A percentile compares a stretch with the other conserved stretches of the same genome.
phyloP scores from a whole-genome alignment of 768 basidiomycete genomes.

The Sarcodon aspratus region DNA sequence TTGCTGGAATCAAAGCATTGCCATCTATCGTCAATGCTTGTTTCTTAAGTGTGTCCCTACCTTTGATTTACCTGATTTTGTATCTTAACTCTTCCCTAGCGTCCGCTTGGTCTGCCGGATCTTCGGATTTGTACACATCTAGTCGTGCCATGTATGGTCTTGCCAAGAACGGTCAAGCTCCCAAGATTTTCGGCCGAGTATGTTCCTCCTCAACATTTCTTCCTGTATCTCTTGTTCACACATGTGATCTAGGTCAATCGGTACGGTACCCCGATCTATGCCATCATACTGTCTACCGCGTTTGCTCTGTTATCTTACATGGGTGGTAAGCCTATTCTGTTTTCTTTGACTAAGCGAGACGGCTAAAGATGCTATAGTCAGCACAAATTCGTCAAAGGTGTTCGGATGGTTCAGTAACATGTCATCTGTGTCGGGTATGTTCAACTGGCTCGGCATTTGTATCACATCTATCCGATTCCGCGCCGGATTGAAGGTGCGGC shows the following conservation, averaged over 20 bases:
- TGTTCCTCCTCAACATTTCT: slow-evolving; percentile 37
- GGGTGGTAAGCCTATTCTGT: slow-evolving; percentile 19
- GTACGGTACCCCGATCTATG: slow-evolving; percentile 16
- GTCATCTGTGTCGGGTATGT: slow-evolving; percentile 25
- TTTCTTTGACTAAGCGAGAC: not conserved
- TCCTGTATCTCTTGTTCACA: slow-evolving; percentile 13
- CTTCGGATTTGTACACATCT: slow-evolving; percentile 81
- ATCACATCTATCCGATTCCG: slow-evolving; percentile 32
- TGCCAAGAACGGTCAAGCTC: slow-evolving; percentile 40
- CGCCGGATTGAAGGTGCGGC: slow-evolving; percentile 33
- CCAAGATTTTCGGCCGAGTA: slow-evolving; percentile 33
- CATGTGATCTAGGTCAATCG: too few species aligned
- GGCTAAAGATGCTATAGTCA: not conserved
- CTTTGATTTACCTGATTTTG: not conserved
- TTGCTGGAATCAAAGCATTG: slow-evolving; percentile 76
- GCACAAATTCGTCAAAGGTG: slow-evolving; percentile 9
- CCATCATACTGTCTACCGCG: slow-evolving; percentile 19
- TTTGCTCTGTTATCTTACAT: slow-evolving; percentile 23
- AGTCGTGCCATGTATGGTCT: slow-evolving; percentile 73
- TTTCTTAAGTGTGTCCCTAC: not conserved
- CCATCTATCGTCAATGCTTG: slow-evolving; percentile 51
- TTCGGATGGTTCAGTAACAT: slow-evolving; percentile 30
- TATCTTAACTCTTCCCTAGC: slow-evolving; percentile 72
- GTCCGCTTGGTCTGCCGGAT: slow-evolving; percentile 89
- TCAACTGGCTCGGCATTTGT: slow-evolving; percentile 40